Base-by-base conservation (phyloP, 2,329 filamentous ascomycete species). In the Pseudocercospora musae region DNA sequence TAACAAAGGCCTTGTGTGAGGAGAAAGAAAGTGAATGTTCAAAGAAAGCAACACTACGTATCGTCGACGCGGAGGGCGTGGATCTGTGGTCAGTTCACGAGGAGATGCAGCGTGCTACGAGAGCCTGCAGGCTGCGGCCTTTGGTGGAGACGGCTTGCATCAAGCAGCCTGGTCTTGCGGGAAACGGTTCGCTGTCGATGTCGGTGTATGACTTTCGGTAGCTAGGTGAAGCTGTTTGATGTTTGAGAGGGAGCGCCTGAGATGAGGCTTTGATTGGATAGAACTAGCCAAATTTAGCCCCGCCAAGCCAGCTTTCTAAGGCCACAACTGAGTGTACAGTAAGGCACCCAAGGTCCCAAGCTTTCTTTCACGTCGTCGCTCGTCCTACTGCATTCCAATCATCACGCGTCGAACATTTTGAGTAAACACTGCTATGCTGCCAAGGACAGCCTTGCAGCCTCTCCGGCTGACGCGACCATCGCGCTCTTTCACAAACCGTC, bases 1-100 rank as follows among this genome's bases (percentile, higher is more conserved):
- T 44, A 49, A 65, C 63, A 63, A 63, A 48, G 42, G 20, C 29
- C 46, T 60, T 56, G 54, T 55, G 52, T 33, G 46, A 57, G 59
- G 37, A 63, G 53, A 63, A 61, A 49, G 58, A 54, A 59, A 53
- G 31, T 60, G 40, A 59, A 60, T 61, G 40, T 25, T 54, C 27
- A 27, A 55, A n/a, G 18, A 15, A 13, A 4, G 25, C 33, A 44
- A 53, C 7, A 48, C n/a, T 37, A 21, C n/a, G 40, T 23, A 18
- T 25, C 21, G 21, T 23, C 27, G 37, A 57, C 6, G 57, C 20
- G 57, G 59, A 23, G 21, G 27, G 11, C 23, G 27, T n/a, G 37
- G 15, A 27, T 25, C 3, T 13, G 25, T 8, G 29, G 49, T 42
- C 42, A 29, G 23, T n/a, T 21, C 25, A 52, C 15, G 29, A 46